Evolutionary conservation across 1,284 basidiomycete species (phyloP), one percentile per base, ranked within the genome.

Genomic region (Pseudozyma thailandica): DNA sequence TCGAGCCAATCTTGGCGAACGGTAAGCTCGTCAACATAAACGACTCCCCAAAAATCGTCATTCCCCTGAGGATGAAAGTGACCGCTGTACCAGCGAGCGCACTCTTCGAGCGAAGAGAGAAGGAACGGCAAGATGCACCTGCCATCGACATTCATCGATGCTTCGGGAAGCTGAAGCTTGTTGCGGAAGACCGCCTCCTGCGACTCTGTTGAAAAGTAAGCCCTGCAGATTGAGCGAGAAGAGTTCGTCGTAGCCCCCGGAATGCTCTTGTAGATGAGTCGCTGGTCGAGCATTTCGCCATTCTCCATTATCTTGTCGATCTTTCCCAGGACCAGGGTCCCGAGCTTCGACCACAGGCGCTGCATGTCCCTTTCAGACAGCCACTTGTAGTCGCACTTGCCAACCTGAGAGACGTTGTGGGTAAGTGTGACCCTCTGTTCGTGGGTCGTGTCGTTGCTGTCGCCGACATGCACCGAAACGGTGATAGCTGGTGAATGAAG

Each of bases 181-280:
- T 33, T 49, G 35, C 33, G 37, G 21, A 60, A 50, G 10, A 60
- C 45, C 10, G 37, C 56, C 8, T 66, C 63, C 6, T 27, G 10
- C 8, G 44, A 28, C 16, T 48, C 43, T 4, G 16, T 13, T 3
- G 25, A 16, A 23, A 52, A 16, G 26, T 51, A 18, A 9, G 44
- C 52, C 33, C 27, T 48, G 6, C 39, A 52, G 18, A 66, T 52
- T 16, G 39, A 47, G 30, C 16, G 42, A n/a, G 33, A 13, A 18
- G 23, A 16, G 13, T 21, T 33, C 13, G 49, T 33, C 2, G 9
- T 16, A 25, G 42, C 48, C 6, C n/a, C 21, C 9, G 12, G 20
- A 16, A 73, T 44, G 15, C 27, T 26, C 50, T 50, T 56, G 47
- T 69, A 61, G 33, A 63, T 27, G 10, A 69, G 39, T 23, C 39